Conservation (phyloP, 2,329 filamentous ascomycete genomes). For the Emmonsia crescens region DNA sequence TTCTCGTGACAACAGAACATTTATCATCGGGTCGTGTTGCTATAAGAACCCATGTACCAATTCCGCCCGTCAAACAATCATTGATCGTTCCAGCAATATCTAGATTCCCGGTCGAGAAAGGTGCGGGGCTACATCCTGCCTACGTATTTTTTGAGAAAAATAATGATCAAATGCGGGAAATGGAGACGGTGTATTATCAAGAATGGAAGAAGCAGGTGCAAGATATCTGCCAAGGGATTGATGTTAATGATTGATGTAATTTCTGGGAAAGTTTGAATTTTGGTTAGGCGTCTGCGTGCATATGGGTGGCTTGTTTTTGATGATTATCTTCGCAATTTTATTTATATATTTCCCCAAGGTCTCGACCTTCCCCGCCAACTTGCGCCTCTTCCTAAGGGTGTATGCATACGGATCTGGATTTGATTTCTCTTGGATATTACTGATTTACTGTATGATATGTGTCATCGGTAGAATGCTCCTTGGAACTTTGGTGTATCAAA, state of each 20-base stretch:
- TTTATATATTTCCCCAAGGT: neutral
- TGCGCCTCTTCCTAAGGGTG: neutral
- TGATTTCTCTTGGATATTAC: neutral
- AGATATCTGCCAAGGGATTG: conserved; percentile 29
- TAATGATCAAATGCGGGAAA: conserved; percentile 24
- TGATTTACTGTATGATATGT: neutral
- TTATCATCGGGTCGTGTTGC: conserved; percentile 3
- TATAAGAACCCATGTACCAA: conserved; percentile 7
- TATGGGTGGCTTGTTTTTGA: neutral
- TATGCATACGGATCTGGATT: neutral
- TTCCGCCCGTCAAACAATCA: conserved; percentile 2
- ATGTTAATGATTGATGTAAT: conserved; percentile 12
- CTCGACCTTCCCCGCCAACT: neutral
- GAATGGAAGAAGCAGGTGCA: conserved; percentile 27
- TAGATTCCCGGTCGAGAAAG: conserved; percentile 3
- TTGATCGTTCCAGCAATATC: conserved; percentile 10
- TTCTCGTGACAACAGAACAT: conserved; percentile 6
- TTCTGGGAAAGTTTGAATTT: neutral
- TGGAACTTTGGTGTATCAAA: neutral
- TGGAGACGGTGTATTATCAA: conserved; percentile 25
- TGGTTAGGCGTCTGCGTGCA: neutral
- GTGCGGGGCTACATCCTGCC: conserved; percentile 17
- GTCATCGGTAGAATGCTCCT: neutral
- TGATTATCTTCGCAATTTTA: conserved; percentile 3
- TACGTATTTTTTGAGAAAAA: conserved; percentile 34